These are phyloP conservation scores for Hypoxylon sp. DNA, from an alignment of 2,329 filamentous ascomycete species.

Conservation along the genomic window DNA sequence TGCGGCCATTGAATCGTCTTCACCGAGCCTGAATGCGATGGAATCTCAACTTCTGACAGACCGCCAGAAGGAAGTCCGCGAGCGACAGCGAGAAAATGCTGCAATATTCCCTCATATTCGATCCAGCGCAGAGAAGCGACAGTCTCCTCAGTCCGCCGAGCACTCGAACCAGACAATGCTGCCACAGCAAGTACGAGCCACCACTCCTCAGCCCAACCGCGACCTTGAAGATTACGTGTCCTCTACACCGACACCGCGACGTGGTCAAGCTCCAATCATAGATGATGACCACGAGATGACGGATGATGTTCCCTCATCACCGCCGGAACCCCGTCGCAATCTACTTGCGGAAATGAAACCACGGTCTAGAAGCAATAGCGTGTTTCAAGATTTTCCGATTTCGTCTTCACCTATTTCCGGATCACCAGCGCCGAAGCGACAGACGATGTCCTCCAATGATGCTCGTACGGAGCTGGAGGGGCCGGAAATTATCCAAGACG, in stretches of 20 bases:
- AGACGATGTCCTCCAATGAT: slow-evolving; percentile 31
- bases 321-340: slow-evolving; percentile 68
- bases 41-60: slow-evolving; percentile 85
- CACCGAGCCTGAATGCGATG: slow-evolving; percentile 61
- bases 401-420: slow-evolving; percentile 69
- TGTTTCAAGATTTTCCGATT: slow-evolving; percentile 66
- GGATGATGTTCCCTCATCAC: slow-evolving; percentile 70
- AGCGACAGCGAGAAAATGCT: slow-evolving; percentile 77
- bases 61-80: slow-evolving; percentile 81
- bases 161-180: slow-evolving; percentile 16
- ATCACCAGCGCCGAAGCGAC: slow-evolving; percentile 61
- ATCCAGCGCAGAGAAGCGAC: slow-evolving; percentile 62
- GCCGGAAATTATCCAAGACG: slow-evolving; percentile 9
- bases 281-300: slow-evolving; percentile 64
- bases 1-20: slow-evolving; percentile 75
- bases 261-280: slow-evolving; percentile 65
- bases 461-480: slow-evolving; percentile 16
- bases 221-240: slow-evolving; percentile 68
- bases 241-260: slow-evolving; percentile 73
- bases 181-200: slow-evolving; percentile 48
- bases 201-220: slow-evolving; percentile 63
- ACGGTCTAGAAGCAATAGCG: slow-evolving; percentile 60
- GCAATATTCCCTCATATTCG: slow-evolving; percentile 78
- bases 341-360: slow-evolving; percentile 68
- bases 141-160: slow-evolving; percentile 20